Base-by-base conservation (phyloP, 163 green algal genomes). In the Chloromonas sp. region DNA sequence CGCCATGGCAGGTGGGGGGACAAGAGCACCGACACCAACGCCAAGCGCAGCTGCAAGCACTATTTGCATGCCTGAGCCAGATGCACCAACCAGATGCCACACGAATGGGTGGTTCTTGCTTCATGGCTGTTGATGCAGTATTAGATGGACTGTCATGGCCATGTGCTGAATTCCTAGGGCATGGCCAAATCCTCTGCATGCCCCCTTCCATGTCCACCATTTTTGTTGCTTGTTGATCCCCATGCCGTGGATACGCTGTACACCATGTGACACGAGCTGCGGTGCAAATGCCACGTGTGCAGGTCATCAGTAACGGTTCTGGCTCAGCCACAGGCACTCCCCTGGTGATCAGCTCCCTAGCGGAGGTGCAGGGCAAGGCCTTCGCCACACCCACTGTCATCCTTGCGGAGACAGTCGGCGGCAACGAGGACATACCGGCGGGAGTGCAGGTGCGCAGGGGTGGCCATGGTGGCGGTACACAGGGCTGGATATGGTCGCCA, bases 401-500 rank as follows among this genome's bases (percentile, higher is more conserved):
- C 66, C 76, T 92, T 58, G 87, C 90, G 13, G 86, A 86, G 58
- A 58, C 82, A 58, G 88, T 98, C 36, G 94, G 92, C 2, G 96
- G 96, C 70, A 94, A 96, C 85, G 96, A 99, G 88, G 96, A 99
- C 92, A 98, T 99, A 78, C 96, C 96, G 8, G 81, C 90, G 60
- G 92, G 92, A 14, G 83, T 90, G 2, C 61, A 79, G 81, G 81
- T 84, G 81, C 14, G 81, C 1, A 57, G 3, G n/a, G 8, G 13
- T 82, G 76, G 36, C 36, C 36, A 36, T 36, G 36, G 36, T 36
- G 36, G 36, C 36, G 36, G 36, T 36, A 36, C 36, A 36, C 36
- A 36, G 36, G 36, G 36, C 36, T 36, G 36, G 36, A 36, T 36
- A 36, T 36, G 36, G 36, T 36, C 36, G 36, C 36, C 36, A 36